Evolutionary conservation across 768 basidiomycete species (phyloP).

Genomic region (Lentinus brumalis): DNA sequence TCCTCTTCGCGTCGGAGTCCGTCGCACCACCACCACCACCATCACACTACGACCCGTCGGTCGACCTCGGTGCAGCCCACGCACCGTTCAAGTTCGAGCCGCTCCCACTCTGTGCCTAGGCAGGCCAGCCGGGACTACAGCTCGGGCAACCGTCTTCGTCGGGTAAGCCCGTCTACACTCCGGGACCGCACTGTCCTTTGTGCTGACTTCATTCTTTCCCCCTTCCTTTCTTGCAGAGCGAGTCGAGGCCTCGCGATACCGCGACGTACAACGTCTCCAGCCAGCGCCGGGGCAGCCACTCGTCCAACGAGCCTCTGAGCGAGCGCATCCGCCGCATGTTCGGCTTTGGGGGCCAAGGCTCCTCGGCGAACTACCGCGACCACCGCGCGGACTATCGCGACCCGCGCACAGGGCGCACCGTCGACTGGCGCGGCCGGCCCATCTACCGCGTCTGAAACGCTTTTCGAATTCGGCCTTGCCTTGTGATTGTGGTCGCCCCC

Average conservation of each 20-base stretch:
- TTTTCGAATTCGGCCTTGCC: neutral
- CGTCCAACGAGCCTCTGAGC: slow-evolving; percentile 27
- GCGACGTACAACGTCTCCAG: slow-evolving; percentile 8
- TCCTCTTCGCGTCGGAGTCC: slow-evolving; percentile 14
- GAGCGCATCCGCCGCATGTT: slow-evolving; percentile 43
- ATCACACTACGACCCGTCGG: slow-evolving; percentile 17
- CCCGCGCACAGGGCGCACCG: slow-evolving; percentile 33
- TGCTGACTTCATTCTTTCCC: neutral
- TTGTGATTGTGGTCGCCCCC: neutral
- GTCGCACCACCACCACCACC: slow-evolving; percentile 10
- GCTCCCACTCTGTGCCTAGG: slow-evolving; percentile 16
- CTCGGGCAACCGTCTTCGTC: slow-evolving; percentile 7
- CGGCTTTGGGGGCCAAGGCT: slow-evolving; percentile 29
- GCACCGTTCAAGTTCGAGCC: slow-evolving; percentile 10
- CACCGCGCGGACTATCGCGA: slow-evolving; percentile 25
- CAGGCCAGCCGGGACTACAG: neutral
- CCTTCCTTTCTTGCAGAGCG: slow-evolving; percentile 6
- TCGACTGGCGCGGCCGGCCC: slow-evolving; percentile 57
- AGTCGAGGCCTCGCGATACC: slow-evolving; percentile 11
- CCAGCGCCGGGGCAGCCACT: slow-evolving; percentile 17
- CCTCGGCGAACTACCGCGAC: slow-evolving; percentile 14
- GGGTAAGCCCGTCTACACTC: slow-evolving; percentile 7
- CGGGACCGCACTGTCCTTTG: neutral
- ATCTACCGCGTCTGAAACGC: slow-evolving; percentile 41
- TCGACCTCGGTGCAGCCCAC: slow-evolving; percentile 23